Conservation (phyloP, 192 early-diverging fungal genomes). For the Linnemannia zychae region DNA sequence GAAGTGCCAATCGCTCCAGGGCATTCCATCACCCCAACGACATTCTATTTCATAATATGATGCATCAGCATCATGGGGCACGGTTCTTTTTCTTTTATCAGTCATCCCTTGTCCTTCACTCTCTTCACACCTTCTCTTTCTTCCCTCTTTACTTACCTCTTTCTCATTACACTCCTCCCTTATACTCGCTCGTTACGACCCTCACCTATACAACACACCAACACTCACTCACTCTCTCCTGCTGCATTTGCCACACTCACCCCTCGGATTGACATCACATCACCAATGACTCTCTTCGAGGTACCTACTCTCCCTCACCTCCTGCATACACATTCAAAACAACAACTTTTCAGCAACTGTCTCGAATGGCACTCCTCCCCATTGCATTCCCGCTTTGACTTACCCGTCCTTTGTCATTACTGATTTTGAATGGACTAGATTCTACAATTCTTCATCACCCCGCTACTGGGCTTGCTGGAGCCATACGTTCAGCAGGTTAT, state of each 20-base stretch:
- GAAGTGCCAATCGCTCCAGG: neutral
- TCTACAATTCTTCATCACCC: constrained; percentile 58
- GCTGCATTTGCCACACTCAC: neutral
- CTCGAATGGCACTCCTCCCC: neutral
- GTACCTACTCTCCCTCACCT: constrained; percentile 21
- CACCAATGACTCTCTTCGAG: constrained; percentile 46
- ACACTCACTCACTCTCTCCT: neutral
- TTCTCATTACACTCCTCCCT: neutral
- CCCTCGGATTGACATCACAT: neutral
- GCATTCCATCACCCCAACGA: neutral
- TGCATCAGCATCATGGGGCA: neutral
- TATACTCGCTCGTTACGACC: neutral
- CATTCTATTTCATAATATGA: neutral
- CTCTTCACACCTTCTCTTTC: neutral
- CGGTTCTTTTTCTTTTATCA: neutral
- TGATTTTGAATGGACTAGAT: constrained; percentile 23
- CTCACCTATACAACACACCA: neutral
- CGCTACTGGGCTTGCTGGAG: constrained; percentile 51
- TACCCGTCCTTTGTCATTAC: neutral
- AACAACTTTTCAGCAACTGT: neutral
- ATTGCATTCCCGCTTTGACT: neutral
- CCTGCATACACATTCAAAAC: neutral
- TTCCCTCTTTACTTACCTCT: neutral
- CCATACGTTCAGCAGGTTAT: constrained; percentile 55
- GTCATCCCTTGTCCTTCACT: neutral